Percentiles rank a stretch among this genome's conserved stretches.
Evolutionary conservation across 306 rosid species (phyloP).

Genomic region (Mimosa pudica): DNA sequence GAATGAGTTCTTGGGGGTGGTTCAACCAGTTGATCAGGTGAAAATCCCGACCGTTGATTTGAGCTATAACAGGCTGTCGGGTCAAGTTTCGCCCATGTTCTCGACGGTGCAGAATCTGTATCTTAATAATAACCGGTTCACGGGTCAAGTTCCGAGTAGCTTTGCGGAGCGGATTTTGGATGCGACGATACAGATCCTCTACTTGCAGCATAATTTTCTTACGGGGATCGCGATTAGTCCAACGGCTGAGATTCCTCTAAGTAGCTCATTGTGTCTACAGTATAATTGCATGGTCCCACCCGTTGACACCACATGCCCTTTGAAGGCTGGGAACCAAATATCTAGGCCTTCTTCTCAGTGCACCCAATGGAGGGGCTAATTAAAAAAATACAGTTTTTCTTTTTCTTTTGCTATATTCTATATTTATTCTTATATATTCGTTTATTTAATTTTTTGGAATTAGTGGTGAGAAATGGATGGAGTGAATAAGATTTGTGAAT

Average conservation of each 20-base stretch:
- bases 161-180: slow-evolving; percentile 75
- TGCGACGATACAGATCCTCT: slow-evolving; percentile 69
- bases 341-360: slow-evolving; percentile 81
- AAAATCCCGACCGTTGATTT: slow-evolving; percentile 81
- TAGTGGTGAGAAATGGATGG: background rate
- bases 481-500: slow-evolving; percentile 58
- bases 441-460: slow-evolving; percentile 40
- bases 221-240: slow-evolving; percentile 93
- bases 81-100: slow-evolving; percentile 68
- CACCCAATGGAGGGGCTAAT: slow-evolving; percentile 64
- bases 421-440: slow-evolving; percentile 16
- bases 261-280: slow-evolving; percentile 89
- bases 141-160: slow-evolving; percentile 76
- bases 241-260: slow-evolving; percentile 90
- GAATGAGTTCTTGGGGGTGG: slow-evolving; percentile 67
- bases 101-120: slow-evolving; percentile 83
- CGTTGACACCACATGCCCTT: slow-evolving; percentile 81
- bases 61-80: slow-evolving; percentile 73
- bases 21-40: slow-evolving; percentile 65
- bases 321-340: slow-evolving; percentile 73
- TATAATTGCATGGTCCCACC: slow-evolving; percentile 98
- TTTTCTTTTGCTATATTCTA: background rate
- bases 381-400: slow-evolving; percentile 12
- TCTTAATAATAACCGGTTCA: slow-evolving; percentile 84
- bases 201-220: slow-evolving; percentile 86